Evolutionary conservation across 768 basidiomycete genomes (phyloP), one percentile per base, ranked within the genome.

Genomic region (Lactarius indigo): DNA sequence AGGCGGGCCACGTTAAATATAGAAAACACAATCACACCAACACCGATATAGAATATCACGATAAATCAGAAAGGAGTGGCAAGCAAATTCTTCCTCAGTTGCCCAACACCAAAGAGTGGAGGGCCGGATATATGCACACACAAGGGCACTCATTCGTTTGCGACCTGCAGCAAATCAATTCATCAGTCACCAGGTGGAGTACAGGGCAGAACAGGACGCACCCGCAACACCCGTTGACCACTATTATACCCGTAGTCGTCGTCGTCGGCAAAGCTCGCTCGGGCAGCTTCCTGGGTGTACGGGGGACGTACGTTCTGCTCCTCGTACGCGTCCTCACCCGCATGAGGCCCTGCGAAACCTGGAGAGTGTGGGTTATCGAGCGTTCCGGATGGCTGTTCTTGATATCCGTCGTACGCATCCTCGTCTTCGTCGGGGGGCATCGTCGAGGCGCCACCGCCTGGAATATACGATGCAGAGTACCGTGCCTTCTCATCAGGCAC

Each of bases 171-270:
- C n/a, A 13, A 33, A 66, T 33, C 30, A 33, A 15, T 39, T 30
- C 13, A 44, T 47, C 31, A 59, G 57, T 37, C 31, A 20, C 23
- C 50, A 26, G 18, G 54, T 13, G 8, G 41, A 20, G 39, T n/a
- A 26, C 23, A 33, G 12, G 15, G 42, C 30, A 26, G 23, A 10
- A 28, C 39, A n/a, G 20, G 41, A 66, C 72, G 39, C 52, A 77
- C 76, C 72, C 75, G 74, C 63, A 78, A 61, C 57, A 78, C 76
- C 44, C 77, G 68, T 35, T 70, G 59, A 18, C 73, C 72, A 5
- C 73, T 72, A 18, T 69, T 75, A 33, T 73, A 74, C 39, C 71
- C 72, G 64, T 78, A 76, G 44, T 78, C 77, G 55, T 77, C 76
- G 13, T 77, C 76, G 31, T 78, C 77, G 20, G 73, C 65, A 33